These are phyloP conservation scores for Lachancea waltii DNA, from an alignment of 805 yeast species.

Conservation along the genomic window DNA sequence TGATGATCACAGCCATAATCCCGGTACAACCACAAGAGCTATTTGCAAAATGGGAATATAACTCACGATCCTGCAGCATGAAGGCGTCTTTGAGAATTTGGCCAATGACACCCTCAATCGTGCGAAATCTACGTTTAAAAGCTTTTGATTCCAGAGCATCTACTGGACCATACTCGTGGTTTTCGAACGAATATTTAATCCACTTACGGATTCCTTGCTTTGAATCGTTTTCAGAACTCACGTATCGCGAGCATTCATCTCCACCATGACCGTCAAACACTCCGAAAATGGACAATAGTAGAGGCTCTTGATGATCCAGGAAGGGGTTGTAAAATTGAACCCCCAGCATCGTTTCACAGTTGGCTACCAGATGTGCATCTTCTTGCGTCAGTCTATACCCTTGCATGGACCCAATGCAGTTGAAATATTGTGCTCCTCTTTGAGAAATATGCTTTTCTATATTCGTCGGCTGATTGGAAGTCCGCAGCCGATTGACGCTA, in stretches of 20 bases:
- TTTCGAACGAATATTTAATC: slow-evolving; percentile 27
- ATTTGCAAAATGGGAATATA: slow-evolving; percentile 35
- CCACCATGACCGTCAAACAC: slow-evolving; percentile 87
- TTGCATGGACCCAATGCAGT: slow-evolving; percentile 69
- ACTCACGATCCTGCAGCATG: slow-evolving; percentile 39
- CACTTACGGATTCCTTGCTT: slow-evolving; percentile 26
- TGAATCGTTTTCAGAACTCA: slow-evolving; percentile 9
- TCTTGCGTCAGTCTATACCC: slow-evolving; percentile 72
- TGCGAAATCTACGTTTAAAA: slow-evolving; percentile 20
- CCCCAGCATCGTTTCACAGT: slow-evolving; percentile 37
- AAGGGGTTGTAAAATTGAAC: slow-evolving; percentile 31
- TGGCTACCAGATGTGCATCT: slow-evolving; percentile 58
- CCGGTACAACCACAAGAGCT: slow-evolving; percentile 49
- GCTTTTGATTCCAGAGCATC: neutral
- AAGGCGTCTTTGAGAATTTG: slow-evolving; percentile 40
- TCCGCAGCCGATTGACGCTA: neutral
- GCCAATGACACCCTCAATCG: slow-evolving; percentile 32
- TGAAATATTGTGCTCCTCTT: slow-evolving; percentile 37
- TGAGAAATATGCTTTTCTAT: neutral
- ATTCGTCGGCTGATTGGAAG: neutral
- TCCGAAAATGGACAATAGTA: slow-evolving; percentile 45
- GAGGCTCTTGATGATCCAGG: slow-evolving; percentile 20
- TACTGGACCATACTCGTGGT: slow-evolving; percentile 23
- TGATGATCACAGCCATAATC: slow-evolving; percentile 39
- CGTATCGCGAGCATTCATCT: slow-evolving; percentile 45